Evolutionary conservation across 2,329 filamentous ascomycete genomes (phyloP).

Genomic region (Paramyrothecium roridum): DNA sequence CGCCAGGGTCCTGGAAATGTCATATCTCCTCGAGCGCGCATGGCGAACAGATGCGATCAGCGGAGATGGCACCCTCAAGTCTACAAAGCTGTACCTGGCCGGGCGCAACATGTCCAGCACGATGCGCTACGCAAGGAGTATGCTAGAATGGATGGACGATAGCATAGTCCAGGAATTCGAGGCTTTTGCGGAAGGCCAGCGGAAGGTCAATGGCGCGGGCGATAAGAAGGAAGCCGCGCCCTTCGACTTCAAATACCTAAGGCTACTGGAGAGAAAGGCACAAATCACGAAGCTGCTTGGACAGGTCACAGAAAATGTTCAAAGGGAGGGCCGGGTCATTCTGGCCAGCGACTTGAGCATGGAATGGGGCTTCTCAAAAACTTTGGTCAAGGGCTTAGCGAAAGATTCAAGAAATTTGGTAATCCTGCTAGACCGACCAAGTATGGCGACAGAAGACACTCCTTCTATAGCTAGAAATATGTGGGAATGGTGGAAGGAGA

Average conservation of each 20-base stretch:
- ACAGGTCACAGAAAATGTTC: slow-evolving; percentile 37
- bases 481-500: slow-evolving; percentile 76
- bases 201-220: slow-evolving; percentile 41
- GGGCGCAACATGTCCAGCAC: slow-evolving; percentile 84
- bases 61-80: slow-evolving; percentile 47
- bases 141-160: slow-evolving; percentile 99
- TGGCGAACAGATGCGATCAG: slow-evolving; percentile 68
- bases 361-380: slow-evolving; percentile 92
- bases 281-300: slow-evolving; percentile 71
- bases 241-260: slow-evolving; percentile 86
- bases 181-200: slow-evolving; percentile 55
- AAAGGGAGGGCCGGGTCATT: slow-evolving; percentile 66
- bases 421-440: slow-evolving; percentile 75
- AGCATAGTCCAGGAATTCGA: slow-evolving; percentile 91
- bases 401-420: slow-evolving; percentile 78
- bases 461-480: slow-evolving; percentile 69
- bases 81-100: slow-evolving; percentile 72
- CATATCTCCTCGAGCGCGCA: slow-evolving; percentile 87
- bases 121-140: slow-evolving; percentile 86
- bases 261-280: slow-evolving; percentile 75
- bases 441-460: slow-evolving; percentile 31
- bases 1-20: slow-evolving; percentile 87
- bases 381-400: slow-evolving; percentile 71
- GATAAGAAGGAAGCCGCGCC: slow-evolving; percentile 63
- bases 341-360: slow-evolving; percentile 86